Base-by-base conservation (phyloP, 192 early-diverging fungal species). In the Coemansia sp. region DNA sequence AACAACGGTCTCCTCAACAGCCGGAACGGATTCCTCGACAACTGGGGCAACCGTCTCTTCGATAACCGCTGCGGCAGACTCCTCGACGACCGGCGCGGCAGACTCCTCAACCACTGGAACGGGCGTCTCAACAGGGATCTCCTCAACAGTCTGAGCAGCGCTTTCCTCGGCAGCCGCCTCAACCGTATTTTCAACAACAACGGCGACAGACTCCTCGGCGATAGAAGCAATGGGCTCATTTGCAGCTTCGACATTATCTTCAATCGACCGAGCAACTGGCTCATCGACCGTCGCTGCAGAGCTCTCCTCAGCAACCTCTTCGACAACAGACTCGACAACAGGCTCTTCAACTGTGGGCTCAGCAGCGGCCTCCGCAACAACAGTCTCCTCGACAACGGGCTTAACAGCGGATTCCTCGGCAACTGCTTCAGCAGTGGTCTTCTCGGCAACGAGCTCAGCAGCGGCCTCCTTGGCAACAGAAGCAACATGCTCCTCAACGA, bases 301-400 rank as follows among this genome's bases (percentile, higher is more conserved):
- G 4, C 17, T 0, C 7, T 38, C 19, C 51, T 54, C 61, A 45
- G 15, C 64, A 22, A 23, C 27, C 23, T n/a, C 10, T 29, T 58
- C 62, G 22, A 6, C 4, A 29, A 29, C 27, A 29, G 27, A 0
- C 27, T 53, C 57, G 55, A 64, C 60, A 47, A 24, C 55, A 22
- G 39, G 35, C 21, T 21, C 21, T 21, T 21, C 21, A 21, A 21
- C 21, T 21, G 21, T 21, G 21, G 21, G 21, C 21, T 21, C 21
- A 21, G 21, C 21, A 21, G 21, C 63, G 48, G 47, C 19, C 19
- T 21, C 19, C 19, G 0, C 62, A 19, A 6, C 4, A 29, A 29
- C 2, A 29, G 27, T 5, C 35, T 60, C 5, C 27, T 53, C 57
- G 55, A 64, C 60, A 47, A 24, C 55, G 21, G 21, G 21, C 21